Conservation (phyloP, 2,329 filamentous ascomycete species). For the Colletotrichum truncatum region DNA sequence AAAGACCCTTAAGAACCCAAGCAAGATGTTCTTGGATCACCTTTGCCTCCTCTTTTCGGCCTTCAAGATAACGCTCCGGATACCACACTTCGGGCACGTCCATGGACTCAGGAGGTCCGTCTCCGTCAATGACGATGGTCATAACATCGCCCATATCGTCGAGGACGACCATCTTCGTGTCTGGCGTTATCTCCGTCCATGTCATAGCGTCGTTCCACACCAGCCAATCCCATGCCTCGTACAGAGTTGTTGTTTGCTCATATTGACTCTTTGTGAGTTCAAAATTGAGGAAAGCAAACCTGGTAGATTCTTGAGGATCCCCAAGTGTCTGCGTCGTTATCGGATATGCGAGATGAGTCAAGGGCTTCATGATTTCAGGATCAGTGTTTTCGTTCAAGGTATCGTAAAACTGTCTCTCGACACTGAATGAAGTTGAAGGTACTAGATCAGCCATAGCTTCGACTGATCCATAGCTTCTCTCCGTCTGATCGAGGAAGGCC, state of each 20-base stretch:
- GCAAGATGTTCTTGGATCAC: conserved; percentile 51
- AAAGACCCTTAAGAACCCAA: conserved; percentile 34
- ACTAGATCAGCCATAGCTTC: conserved; percentile 54
- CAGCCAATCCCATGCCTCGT: conserved; percentile 57
- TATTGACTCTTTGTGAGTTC: conserved; percentile 47
- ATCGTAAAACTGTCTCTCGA: conserved; percentile 56
- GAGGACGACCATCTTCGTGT: conserved; percentile 52
- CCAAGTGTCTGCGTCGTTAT: conserved; percentile 41
- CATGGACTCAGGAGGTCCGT: conserved; percentile 52
- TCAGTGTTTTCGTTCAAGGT: conserved; percentile 39
- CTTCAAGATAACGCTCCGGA: conserved; percentile 61
- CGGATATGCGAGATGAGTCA: conserved; percentile 39
- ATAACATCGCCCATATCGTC: conserved; percentile 60
- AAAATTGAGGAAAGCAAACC: conserved; percentile 54
- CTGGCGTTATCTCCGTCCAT: conserved; percentile 44
- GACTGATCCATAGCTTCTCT: conserved; percentile 67
- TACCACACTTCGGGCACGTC: conserved; percentile 63
- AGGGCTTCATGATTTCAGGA: conserved; percentile 36
- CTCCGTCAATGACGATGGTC: conserved; percentile 53
- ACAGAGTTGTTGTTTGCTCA: conserved; percentile 50
- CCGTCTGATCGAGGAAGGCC: conserved; percentile 69
- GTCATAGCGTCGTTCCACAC: conserved; percentile 56
- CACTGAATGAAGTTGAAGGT: conserved; percentile 42
- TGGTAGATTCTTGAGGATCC: conserved; percentile 40
- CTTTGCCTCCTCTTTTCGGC: conserved; percentile 54